These are phyloP conservation scores for Iberis amara DNA, from an alignment of 441 rosid species.

Conservation along the genomic window DNA sequence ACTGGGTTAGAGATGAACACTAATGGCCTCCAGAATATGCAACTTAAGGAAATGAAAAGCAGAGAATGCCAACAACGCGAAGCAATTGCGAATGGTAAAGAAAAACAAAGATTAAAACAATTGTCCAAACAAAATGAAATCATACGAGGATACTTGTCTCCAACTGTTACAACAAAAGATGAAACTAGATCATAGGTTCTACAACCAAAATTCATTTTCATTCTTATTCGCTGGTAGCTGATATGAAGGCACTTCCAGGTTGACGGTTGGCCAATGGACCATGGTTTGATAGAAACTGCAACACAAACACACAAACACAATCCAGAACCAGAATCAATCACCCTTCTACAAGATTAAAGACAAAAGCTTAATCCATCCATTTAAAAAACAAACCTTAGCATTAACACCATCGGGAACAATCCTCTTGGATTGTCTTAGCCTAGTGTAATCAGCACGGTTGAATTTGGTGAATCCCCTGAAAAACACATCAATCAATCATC, in stretches of 20 bases:
- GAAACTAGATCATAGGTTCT: conserved; percentile 13
- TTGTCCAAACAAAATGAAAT: conserved; percentile 16
- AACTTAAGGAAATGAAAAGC: too few species aligned
- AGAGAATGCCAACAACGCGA: too few species aligned
- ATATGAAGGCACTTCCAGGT: conserved; percentile 57
- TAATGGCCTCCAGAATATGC: too few species aligned
- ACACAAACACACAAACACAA: too few species aligned
- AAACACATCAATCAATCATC: background rate
- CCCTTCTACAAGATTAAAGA: too few species aligned
- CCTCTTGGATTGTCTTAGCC: conserved; percentile 40
- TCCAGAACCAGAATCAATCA: too few species aligned
- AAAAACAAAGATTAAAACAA: too few species aligned
- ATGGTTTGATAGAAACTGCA: conserved; percentile 63
- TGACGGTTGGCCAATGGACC: conserved; percentile 52
- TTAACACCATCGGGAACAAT: conserved; percentile 56
- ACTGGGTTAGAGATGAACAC: too few species aligned
- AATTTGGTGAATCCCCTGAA: conserved; percentile 59
- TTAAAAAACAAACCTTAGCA: conserved; percentile 57
- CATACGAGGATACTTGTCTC: conserved; percentile 22
- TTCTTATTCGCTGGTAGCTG: conserved; percentile 25
- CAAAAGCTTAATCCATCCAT: too few species aligned
- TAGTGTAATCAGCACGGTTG: conserved; percentile 48
- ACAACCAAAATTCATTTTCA: conserved; percentile 21
- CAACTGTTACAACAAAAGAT: conserved; percentile 14
- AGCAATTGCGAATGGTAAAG: too few species aligned